Conservation (phyloP, 1,139 yeast species). For the Saccharomyces hybrid region DNA sequence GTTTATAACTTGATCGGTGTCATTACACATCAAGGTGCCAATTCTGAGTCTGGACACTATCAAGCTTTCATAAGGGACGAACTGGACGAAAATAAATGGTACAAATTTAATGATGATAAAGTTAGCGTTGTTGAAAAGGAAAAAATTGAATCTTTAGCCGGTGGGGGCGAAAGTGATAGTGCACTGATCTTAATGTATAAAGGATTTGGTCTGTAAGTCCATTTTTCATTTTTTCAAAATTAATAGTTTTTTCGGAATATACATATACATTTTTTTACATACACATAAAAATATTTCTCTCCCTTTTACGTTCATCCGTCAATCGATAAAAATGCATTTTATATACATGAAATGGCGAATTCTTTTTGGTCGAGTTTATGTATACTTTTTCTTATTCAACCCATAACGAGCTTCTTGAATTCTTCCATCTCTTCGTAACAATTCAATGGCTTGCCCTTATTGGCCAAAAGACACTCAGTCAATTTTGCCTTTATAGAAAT, state of each 20-base stretch:
- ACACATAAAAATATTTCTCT: not conserved
- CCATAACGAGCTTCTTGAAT: slow-evolving; percentile 42
- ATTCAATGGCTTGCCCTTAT: slow-evolving; percentile 67
- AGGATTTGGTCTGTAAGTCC: slow-evolving; percentile 48
- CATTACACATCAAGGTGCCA: slow-evolving; percentile 88
- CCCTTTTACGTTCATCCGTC: not conserved
- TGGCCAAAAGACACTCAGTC: slow-evolving; percentile 56
- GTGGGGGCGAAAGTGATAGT: slow-evolving; percentile 97
- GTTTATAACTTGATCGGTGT: slow-evolving; percentile 77
- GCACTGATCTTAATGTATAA: slow-evolving; percentile 83
- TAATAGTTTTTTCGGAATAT: not conserved
- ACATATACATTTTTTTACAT: not conserved
- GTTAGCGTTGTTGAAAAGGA: slow-evolving; percentile 72
- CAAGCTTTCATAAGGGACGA: slow-evolving; percentile 79
- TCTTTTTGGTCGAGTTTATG: not conserved
- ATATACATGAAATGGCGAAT: not conserved
- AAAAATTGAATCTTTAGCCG: slow-evolving; percentile 76
- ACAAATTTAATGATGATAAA: slow-evolving; percentile 89
- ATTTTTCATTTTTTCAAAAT: not conserved
- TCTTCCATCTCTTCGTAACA: slow-evolving; percentile 82
- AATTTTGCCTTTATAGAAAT: slow-evolving; percentile 32
- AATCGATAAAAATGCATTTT: not conserved
- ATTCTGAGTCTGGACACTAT: slow-evolving; percentile 96
- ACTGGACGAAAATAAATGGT: slow-evolving; percentile 75
- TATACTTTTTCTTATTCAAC: slow-evolving; percentile 1